These are phyloP conservation scores for Candolleomyces eurysporus DNA, from an alignment of 768 basidiomycete genomes.

Conservation along the genomic window DNA sequence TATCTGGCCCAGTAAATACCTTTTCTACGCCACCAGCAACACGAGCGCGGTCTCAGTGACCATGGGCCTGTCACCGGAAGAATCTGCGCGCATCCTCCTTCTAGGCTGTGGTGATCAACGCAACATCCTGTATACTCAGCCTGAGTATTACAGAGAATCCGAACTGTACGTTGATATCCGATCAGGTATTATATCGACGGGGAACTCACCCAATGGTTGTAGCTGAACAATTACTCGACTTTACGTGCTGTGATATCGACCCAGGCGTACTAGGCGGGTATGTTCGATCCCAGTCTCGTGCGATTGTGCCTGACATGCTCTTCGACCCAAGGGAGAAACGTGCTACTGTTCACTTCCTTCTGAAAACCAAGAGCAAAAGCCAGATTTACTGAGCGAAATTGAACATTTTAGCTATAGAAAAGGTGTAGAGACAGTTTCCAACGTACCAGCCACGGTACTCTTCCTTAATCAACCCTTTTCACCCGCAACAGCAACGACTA, in stretches of 20 bases:
- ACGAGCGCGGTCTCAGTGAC: conserved; percentile 53
- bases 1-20: conserved; percentile 40
- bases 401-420: background rate
- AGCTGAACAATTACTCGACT: conserved; percentile 36
- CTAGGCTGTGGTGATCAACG: conserved; percentile 59
- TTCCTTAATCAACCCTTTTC: conserved; percentile 98
- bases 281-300: background rate
- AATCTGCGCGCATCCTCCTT: conserved; percentile 44
- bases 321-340: conserved; percentile 42
- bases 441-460: conserved; percentile 84
- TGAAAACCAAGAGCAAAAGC: conserved; percentile 68
- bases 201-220: background rate
- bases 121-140: conserved; percentile 52
- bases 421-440: background rate
- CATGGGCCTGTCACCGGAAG: conserved; percentile 44
- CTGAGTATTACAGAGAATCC: conserved; percentile 24
- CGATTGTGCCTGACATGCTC: background rate
- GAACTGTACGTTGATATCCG: conserved; percentile 18
- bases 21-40: conserved; percentile 61
- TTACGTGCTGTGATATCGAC: conserved; percentile 52
- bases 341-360: conserved; percentile 41
- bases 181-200: background rate
- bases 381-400: conserved; percentile 60
- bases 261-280: conserved; percentile 43
- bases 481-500: conserved; percentile 78